Percentiles rank a stretch among this genome's conserved stretches.
These are phyloP conservation scores for Lachnellula subtilissima DNA, from an alignment of 2,329 filamentous ascomycete genomes.

Conservation along the genomic window DNA sequence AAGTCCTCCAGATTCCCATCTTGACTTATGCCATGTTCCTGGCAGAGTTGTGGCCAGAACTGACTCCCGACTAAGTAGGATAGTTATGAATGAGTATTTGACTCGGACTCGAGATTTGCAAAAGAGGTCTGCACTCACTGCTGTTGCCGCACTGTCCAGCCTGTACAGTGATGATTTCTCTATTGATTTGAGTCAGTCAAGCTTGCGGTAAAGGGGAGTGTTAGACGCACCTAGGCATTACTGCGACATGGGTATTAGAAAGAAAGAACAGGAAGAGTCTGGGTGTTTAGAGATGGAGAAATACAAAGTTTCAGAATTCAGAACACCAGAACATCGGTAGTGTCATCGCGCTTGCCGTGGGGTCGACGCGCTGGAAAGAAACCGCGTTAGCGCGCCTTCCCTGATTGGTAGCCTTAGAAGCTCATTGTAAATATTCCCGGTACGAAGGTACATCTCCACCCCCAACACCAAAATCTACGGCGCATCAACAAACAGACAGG, in stretches of 20 bases:
- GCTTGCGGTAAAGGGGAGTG: not conserved
- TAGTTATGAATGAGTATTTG: conserved; percentile 7
- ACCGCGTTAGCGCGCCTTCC: conserved; percentile 11
- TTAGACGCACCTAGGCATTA: conserved; percentile 32
- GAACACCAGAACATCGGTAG: not conserved
- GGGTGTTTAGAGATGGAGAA: not conserved
- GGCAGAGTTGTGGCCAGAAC: conserved; percentile 98
- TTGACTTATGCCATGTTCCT: conserved; percentile 96
- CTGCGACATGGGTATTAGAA: conserved; percentile 19
- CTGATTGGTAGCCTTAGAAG: conserved; percentile 1
- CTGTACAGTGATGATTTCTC: conserved; percentile 99
- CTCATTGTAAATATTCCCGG: too few species aligned
- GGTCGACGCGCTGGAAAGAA: conserved; percentile 11
- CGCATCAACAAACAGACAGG: not conserved
- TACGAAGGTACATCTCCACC: not conserved
- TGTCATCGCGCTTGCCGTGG: conserved; percentile 9
- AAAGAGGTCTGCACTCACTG: conserved; percentile 59
- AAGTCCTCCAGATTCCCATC: conserved; percentile 97
- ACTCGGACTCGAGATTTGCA: not conserved
- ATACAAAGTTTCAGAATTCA: not conserved
- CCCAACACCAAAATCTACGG: not conserved
- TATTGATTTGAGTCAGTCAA: conserved; percentile 34
- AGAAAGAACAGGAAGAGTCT: not conserved
- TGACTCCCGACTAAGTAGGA: conserved; percentile 73
- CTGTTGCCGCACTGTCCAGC: conserved; percentile 99